Base-by-base conservation (phyloP, 176 grass and related monocot genomes). In the Lolium perenne region DNA sequence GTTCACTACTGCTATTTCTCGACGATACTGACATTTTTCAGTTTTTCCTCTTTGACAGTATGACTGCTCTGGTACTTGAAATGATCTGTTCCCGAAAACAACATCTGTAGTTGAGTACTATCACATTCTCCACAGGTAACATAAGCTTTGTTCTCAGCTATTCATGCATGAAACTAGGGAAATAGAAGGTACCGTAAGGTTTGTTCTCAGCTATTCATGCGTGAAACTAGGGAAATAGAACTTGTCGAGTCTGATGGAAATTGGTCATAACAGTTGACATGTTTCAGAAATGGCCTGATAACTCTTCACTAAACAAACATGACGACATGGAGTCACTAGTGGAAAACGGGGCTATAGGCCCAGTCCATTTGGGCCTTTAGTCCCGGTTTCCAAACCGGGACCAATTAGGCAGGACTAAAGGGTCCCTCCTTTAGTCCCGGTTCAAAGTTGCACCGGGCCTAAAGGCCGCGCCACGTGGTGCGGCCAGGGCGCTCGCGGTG, bases 91-190 rank as follows among this genome's bases (percentile, higher is more conserved):
- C 51, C 74, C 38, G 71, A 56, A 5, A n/a, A 85, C 84, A 25
- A 88, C 86, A 76, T 26, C 9, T 71, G 88, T 86, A 51, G 88
- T 90, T 81, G 86, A 88, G 0, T 82, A 48, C 53, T 93, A 91
- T 45, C 86, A 87, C 55, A 53, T 93, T 63, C 11, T 78, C 6
- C 41, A 80, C 71, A 87, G 86, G 92, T 54, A 35, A 35, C 32
- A 35, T 35, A 35, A 35, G 32, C 32, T 35, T 35, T 35, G 32
- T 35, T 35, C 32, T 35, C 32, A 35, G 32, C 32, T 35, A 35
- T 35, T 35, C 32, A 35, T 35, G 32, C 32, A 35, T 35, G 32
- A 35, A 35, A 35, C 32, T 35, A 35, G 32, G 32, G 32, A 35
- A 35, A 35, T 35, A 35, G 32, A 35, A 35, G 32, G 32, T 35